Base-by-base conservation (phyloP, 2,329 filamentous ascomycete genomes). In the Phaeoacremonium minimum region DNA sequence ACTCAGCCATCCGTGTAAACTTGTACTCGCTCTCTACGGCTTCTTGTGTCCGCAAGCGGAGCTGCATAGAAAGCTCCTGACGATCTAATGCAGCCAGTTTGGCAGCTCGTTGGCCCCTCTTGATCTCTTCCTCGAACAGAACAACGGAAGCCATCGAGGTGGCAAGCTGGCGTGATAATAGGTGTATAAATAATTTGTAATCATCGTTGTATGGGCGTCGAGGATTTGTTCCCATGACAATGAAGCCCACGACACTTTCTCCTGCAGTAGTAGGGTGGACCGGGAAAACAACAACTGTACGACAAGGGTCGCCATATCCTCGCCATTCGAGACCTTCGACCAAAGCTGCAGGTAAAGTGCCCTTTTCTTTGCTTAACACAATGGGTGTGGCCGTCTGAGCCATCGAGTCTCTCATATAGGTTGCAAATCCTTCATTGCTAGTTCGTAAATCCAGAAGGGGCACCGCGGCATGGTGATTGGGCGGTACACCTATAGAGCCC, bases 1-100 rank as follows among this genome's bases (percentile, higher is more conserved):
- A 87, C 52, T 90, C 86, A 3, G 87, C 85, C 84, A 93, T 89
- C 30, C 85, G 73, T 1, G 85, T 87, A 53, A 93, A 93, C 40
- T 83, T 83, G 19, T 84, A 82, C 55, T 93, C 87, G 53, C 80
- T 80, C 49, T 83, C 77, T 29, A 73, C 67, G 1, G 76, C 75
- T 49, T 83, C 75, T 46, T 76, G 71, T 1, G 77, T 80, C 19
- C 75, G 66, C 14, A 83, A 69, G 30, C 80, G 79, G 12, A 93
- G 69, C 53, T 91, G 83, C 54, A 87, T 75, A 0, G 84, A 87
- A 4, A 93, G 71, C 50, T 88, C 82, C 46, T 87, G 84, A 3
- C 83, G 79, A 56, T 93, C 86, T 42, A 86, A 64, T 3, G 85
- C 85, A 8, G 87, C 87, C 20, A 89, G 67, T 37, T 77, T 79